Evolutionary conservation across 495 filamentous ascomycete genomes (phyloP), one percentile per base, ranked within the genome.

Genomic region (Xylaria acuta): DNA sequence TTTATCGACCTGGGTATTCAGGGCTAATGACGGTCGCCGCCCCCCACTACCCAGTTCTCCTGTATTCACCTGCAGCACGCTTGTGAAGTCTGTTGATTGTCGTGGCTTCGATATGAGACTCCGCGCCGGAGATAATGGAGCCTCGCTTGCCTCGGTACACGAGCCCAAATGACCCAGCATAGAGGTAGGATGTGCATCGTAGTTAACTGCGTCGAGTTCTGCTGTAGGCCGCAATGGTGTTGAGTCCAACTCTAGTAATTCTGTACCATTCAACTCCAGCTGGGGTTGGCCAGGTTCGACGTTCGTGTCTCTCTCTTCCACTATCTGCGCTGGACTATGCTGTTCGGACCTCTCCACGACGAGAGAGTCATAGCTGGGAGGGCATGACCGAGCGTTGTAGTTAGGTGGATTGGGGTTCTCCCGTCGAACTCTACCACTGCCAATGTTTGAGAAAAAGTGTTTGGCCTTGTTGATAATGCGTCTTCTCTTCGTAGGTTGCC

Each of bases 161-260:
- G 47, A 69, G 49, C 58, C 70, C 51, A 41, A 66, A 43, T 67
- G 25, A 63, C 51, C 56, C 30, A 67, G 41, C 14, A 68, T 71
- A 60, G 64, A 54, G 66, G 63, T 64, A 8, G 32, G 34, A 34
- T 47, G 77, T 22, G 66, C 54, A 45, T 76, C 53, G 64, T 77
- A 75, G 66, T 72, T 77, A 32, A 75, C 45, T 40, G 75, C 64
- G 32, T 74, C 77, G 51, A 79, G 77, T 59, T 79, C 71, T 64
- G 70, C 75, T 64, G 75, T 68, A 32, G 75, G 75, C 25, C 43
- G 63, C 72, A 75, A 72, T n/a, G 77, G 71, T 40, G 65, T 78
- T n/a, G 84, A 85, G 73, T 85, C 84, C 71, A 84, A 77, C 66
- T 86, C 84, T 45, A 82, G 75, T 56, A 85, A 82, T 74, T 83